Conservation (phyloP, 495 filamentous ascomycete species). For the Lasiosphaeris hirsuta region DNA sequence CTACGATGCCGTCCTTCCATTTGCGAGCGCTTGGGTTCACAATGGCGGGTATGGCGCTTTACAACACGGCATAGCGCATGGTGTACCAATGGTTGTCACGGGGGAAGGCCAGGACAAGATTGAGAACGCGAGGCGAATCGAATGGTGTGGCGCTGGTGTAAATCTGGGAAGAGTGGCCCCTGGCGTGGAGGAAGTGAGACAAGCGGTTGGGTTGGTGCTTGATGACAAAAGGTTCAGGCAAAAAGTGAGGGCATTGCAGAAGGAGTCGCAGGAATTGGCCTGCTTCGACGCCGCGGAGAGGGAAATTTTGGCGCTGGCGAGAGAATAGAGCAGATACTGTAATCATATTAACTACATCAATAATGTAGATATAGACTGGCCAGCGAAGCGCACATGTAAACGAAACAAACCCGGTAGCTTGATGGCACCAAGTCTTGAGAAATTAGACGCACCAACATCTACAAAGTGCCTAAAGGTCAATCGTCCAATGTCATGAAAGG, state of each 20-base stretch:
- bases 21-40: constrained; percentile 30
- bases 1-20: constrained; percentile 32
- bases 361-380: too few species aligned
- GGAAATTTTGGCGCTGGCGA: constrained; percentile 18
- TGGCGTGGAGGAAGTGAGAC: background rate
- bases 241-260: constrained; percentile 3
- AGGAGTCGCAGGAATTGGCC: constrained; percentile 22
- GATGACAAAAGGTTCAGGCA: background rate
- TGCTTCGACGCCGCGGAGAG: constrained; percentile 23
- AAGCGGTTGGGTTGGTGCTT: constrained; percentile 2
- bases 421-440: too few species aligned
- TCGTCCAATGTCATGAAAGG: too few species aligned
- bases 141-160: background rate
- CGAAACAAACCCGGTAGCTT: too few species aligned
- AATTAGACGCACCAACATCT: too few species aligned
- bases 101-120: constrained; percentile 39
- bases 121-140: constrained; percentile 21
- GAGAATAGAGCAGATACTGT: too few species aligned
- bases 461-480: too few species aligned
- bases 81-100: constrained; percentile 35
- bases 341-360: too few species aligned
- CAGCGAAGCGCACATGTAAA: too few species aligned
- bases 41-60: constrained; percentile 40
- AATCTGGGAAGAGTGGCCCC: background rate
- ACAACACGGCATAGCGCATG: constrained; percentile 34